Percentiles rank a stretch among this genome's conserved stretches.
Evolutionary conservation across 768 basidiomycete genomes (phyloP).

Genomic region (Inosperma sp.): DNA sequence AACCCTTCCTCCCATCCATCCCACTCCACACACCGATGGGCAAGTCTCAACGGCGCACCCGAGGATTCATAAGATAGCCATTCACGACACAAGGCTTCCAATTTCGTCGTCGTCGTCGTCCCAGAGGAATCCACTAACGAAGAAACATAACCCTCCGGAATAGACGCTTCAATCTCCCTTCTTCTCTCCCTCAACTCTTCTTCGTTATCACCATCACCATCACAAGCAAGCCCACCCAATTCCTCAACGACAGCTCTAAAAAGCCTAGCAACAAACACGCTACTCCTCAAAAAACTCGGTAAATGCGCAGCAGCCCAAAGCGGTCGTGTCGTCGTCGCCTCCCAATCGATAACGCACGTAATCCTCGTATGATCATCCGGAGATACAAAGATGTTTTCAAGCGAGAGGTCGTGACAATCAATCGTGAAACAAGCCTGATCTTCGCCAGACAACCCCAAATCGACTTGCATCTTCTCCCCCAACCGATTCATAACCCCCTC

Average conservation of each 20-base stretch:
- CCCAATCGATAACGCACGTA: slow-evolving; percentile 87
- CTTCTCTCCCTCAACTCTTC: too few species aligned
- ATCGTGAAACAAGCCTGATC: slow-evolving; percentile 64
- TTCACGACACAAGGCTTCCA: slow-evolving; percentile 45
- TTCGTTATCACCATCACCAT: slow-evolving; percentile 22
- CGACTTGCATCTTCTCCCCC: slow-evolving; percentile 20
- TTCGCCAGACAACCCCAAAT: slow-evolving; percentile 24
- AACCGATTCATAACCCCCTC: slow-evolving; percentile 61
- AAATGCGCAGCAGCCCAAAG: slow-evolving; percentile 83
- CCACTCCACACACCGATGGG: slow-evolving; percentile 82
- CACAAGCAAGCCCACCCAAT: slow-evolving; percentile 39
- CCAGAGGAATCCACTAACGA: too few species aligned
- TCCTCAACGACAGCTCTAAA: slow-evolving; percentile 62
- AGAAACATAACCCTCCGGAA: too few species aligned
- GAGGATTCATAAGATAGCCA: slow-evolving; percentile 72
- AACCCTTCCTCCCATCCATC: slow-evolving; percentile 91
- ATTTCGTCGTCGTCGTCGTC: too few species aligned
- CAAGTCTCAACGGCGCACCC: slow-evolving; percentile 64
- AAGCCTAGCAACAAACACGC: slow-evolving; percentile 65
- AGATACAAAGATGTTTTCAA: slow-evolving; percentile 85
- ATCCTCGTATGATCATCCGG: slow-evolving; percentile 60
- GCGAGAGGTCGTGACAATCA: slow-evolving; percentile 81
- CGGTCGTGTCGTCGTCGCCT: slow-evolving; percentile 83
- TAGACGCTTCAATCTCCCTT: too few species aligned
- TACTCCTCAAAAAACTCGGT: slow-evolving; percentile 74